A percentile compares a stretch with the other conserved stretches of the same genome.
Evolutionary conservation across 306 rosid genomes (phyloP).

Genomic region (Argentina anserina): DNA sequence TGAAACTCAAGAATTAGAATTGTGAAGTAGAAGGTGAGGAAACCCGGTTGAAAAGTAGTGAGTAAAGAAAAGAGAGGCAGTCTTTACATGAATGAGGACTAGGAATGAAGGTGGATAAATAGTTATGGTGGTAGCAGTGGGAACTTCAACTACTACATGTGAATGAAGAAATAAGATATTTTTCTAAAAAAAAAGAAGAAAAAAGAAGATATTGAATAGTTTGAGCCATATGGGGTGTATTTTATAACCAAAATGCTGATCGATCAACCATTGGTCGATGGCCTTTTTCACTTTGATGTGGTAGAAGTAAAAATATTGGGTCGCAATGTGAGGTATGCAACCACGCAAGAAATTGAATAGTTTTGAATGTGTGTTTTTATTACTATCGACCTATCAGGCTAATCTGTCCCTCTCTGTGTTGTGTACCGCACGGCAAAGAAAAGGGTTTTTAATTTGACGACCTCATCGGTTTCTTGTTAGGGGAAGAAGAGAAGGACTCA

Average conservation of each 20-base stretch:
- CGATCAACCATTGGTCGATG: not conserved
- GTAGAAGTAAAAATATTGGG: not conserved
- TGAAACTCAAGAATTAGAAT: not conserved
- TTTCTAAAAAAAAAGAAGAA: too few relatives aligned
- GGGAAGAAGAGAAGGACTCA: not conserved
- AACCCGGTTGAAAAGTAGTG: not conserved
- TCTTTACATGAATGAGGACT: not conserved
- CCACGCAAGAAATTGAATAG: not conserved
- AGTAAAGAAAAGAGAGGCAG: not conserved
- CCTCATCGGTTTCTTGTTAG: slow-evolving; percentile 14
- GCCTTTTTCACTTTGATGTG: not conserved
- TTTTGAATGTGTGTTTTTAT: not conserved
- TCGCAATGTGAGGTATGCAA: not conserved
- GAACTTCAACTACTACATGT: slow-evolving; percentile 14
- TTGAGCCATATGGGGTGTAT: slow-evolving; percentile 4
- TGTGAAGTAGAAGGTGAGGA: not conserved
- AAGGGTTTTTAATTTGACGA: not conserved
- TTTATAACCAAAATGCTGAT: not conserved
- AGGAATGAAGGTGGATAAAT: slow-evolving; percentile 14
- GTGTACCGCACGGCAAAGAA: slow-evolving; percentile 26
- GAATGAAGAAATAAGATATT: not conserved
- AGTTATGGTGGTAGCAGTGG: slow-evolving; percentile 18
- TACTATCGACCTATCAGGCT: too few relatives aligned
- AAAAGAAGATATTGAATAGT: not conserved
- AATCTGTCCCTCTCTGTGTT: slow-evolving; percentile 3